Conservation (phyloP, 441 rosid species). For the Omphalea diandra region DNA sequence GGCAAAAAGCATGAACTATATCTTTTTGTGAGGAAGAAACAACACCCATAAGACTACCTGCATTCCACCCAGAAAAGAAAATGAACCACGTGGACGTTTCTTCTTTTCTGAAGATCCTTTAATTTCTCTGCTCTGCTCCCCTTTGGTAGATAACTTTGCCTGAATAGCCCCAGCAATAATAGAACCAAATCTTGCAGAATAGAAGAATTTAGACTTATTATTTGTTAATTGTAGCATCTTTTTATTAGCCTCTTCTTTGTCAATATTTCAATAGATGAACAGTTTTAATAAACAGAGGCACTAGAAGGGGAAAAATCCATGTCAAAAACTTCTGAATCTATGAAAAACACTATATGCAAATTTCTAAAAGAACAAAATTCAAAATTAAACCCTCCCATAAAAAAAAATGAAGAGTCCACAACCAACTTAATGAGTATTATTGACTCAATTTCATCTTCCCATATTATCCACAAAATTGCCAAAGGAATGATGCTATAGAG, state of each 20-base stretch:
- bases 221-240: slow-evolving; percentile 4
- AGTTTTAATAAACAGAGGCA: too few species aligned
- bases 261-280: too few species aligned
- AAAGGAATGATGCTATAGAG: background rate
- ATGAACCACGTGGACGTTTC: slow-evolving; percentile 64
- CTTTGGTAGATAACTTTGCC: slow-evolving; percentile 52
- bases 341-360: background rate
- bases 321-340: too few species aligned
- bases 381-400: background rate
- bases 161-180: slow-evolving; percentile 68
- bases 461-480: background rate
- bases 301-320: too few species aligned
- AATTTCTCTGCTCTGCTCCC: slow-evolving; percentile 37
- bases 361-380: background rate
- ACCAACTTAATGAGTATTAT: background rate
- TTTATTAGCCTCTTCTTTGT: too few species aligned
- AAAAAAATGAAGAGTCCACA: background rate
- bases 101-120: slow-evolving; percentile 44
- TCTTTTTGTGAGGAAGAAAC: slow-evolving; percentile 7
- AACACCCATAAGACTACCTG: slow-evolving; percentile 51
- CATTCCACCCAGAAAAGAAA: slow-evolving; percentile 95
- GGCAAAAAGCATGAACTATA: background rate
- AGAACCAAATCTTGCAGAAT: slow-evolving; percentile 70
- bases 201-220: slow-evolving; percentile 14
- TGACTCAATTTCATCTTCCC: background rate